A percentile compares a stretch with the other conserved stretches of the same genome.
These are phyloP conservation scores for Alternaria dauci DNA, from an alignment of 2,329 filamentous ascomycete genomes.

Conservation along the genomic window DNA sequence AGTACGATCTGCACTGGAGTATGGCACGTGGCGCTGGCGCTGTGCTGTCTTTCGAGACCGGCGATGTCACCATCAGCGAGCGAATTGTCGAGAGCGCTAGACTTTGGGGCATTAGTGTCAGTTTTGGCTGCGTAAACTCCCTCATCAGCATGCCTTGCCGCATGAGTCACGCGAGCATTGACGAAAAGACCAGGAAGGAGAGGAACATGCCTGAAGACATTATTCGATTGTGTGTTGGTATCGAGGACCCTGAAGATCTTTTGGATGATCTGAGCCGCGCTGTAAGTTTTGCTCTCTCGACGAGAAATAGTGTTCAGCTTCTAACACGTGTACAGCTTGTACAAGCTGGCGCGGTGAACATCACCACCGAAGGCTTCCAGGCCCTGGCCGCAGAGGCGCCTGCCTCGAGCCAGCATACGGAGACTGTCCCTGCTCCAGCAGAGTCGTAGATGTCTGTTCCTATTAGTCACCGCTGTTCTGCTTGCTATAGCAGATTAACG, in stretches of 20 bases:
- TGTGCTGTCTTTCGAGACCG: constrained; percentile 95
- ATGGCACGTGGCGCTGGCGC: constrained; percentile 95
- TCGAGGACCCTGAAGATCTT: constrained; percentile 90
- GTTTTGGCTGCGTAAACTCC: constrained; percentile 97
- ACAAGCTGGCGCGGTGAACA: constrained; percentile 89
- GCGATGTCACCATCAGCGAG: constrained; percentile 82
- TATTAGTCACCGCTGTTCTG: constrained; percentile 49
- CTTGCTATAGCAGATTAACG: constrained; percentile 41
- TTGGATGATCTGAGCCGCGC: constrained; percentile 92
- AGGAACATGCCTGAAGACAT: constrained; percentile 92
- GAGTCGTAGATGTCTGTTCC: constrained; percentile 14
- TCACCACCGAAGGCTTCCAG: constrained; percentile 83
- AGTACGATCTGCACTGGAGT: constrained; percentile 95
- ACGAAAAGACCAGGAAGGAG: constrained; percentile 80
- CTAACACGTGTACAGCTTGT: constrained; percentile 66
- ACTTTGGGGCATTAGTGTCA: constrained; percentile 94
- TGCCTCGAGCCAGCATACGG: constrained; percentile 3
- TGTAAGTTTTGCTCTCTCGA: constrained; percentile 64
- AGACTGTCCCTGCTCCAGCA: constrained; percentile 24
- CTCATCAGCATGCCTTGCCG: constrained; percentile 99
- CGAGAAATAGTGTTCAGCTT: not conserved
- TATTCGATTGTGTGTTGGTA: constrained; percentile 93
- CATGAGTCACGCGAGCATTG: constrained; percentile 99
- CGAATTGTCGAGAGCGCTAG: constrained; percentile 92
- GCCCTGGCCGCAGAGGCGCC: constrained; percentile 55